Conservation (phyloP, 2,329 filamentous ascomycete species). For the Trichoderma sp. region DNA sequence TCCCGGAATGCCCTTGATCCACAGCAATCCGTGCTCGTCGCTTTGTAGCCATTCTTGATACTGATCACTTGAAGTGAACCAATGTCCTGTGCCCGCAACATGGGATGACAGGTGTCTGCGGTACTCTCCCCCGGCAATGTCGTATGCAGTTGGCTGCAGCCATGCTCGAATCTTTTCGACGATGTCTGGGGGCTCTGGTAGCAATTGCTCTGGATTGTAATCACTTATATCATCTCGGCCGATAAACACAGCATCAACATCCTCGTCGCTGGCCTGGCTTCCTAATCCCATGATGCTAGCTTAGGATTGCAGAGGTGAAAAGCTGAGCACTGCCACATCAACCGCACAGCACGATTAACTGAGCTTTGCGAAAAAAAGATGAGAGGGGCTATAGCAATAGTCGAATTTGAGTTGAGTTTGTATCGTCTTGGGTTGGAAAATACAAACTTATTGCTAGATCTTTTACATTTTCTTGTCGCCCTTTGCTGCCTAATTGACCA, state of each 20-base stretch:
- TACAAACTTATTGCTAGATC: not conserved
- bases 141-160: constrained; percentile 31
- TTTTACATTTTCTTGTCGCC: not conserved
- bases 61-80: constrained; percentile 20
- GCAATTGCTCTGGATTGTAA: constrained; percentile 5
- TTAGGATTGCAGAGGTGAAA: not conserved
- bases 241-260: constrained; percentile 1
- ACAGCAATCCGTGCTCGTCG: constrained; percentile 26
- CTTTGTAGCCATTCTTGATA: constrained; percentile 23
- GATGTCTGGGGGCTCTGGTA: constrained; percentile 20
- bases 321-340: not conserved
- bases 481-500: not conserved
- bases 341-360: not conserved
- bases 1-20: constrained; percentile 38
- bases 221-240: constrained; percentile 12
- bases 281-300: not conserved
- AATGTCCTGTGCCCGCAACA: constrained; percentile 24
- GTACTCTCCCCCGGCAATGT: constrained; percentile 28
- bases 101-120: constrained; percentile 27
- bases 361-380: not conserved
- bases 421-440: too few species aligned
- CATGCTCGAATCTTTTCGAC: constrained; percentile 27
- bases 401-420: not conserved
- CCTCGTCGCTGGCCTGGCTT: not conserved
- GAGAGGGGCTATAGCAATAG: not conserved